Base-by-base conservation (phyloP, 1,284 basidiomycete species). In the Ustilago shanxiensis region DNA sequence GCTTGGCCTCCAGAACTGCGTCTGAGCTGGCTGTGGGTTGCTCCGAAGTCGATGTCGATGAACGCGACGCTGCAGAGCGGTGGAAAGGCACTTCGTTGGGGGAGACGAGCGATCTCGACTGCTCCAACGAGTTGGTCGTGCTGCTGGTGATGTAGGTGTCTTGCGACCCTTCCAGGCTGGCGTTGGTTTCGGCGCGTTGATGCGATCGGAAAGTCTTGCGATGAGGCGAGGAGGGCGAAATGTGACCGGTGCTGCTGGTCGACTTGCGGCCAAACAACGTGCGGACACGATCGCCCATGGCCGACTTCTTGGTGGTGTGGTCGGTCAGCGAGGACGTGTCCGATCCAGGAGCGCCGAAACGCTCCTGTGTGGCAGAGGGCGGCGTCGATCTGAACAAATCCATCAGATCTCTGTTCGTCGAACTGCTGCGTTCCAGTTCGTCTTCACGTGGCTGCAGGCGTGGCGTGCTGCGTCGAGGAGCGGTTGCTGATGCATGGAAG, bases 361-460 rank as follows among this genome's bases (percentile, higher is more conserved):
- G 45, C 22, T 76, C 73, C 11, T 66, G 52, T 2, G 57, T 55
- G 4, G 77, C 52, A 2, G 65, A 67, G 10, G 79, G 79, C 1
- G 80, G 80, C 50, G 79, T 78, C 29, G 78, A 70, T 24, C 66
- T 76, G 65, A 80, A 70, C 4, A 81, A 56, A n/a, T 80, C 79
- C 8, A 75, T 70, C 14, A 81, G 74, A 9, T 81, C 79, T 50
- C 68, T 67, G 20, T 55, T 39, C 0, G 58, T 45, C 22, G 74
- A 67, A 4, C 45, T 9, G 11, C 20, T 51, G 47, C 69, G 65
- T 22, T 69, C 66, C 14, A 20, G 24, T 20, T 77, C 59, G 26
- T 59, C 57, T 33, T 72, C 66, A 31, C 79, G 75, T 13, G 79
- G 66, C 58, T 79, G 72, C 53, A 80, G 58, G 9, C 71, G 74